Conservation (phyloP, 371 early-diverging fungal species). For the Mucor ambiguus region DNA sequence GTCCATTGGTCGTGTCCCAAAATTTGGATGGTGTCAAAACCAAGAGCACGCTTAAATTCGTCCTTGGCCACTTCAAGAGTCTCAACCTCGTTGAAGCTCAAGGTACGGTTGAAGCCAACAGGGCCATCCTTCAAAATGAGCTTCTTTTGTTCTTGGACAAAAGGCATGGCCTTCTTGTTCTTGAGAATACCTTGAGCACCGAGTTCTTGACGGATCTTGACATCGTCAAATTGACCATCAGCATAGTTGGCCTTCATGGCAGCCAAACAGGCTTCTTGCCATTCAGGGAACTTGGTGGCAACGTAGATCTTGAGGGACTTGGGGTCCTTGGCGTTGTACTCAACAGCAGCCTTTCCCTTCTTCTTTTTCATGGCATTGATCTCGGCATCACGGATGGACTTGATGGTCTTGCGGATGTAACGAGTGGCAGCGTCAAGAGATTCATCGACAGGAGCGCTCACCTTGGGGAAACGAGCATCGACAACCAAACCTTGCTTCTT, state of each 20-base stretch:
- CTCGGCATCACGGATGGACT: slow-evolving; percentile 84
- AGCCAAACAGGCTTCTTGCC: slow-evolving; percentile 85
- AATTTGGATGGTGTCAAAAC: slow-evolving; percentile 44
- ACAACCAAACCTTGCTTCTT: slow-evolving; percentile 76
- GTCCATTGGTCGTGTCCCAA: slow-evolving; percentile 51
- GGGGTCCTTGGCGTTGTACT: slow-evolving; percentile 66
- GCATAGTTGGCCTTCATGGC: slow-evolving; percentile 73
- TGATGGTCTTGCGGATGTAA: slow-evolving; percentile 79
- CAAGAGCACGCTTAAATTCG: slow-evolving; percentile 57
- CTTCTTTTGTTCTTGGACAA: slow-evolving; percentile 81
- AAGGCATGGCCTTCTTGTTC: slow-evolving; percentile 95
- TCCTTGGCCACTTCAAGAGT: slow-evolving; percentile 58
- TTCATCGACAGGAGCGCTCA: slow-evolving; percentile 62
- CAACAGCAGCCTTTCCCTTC: slow-evolving; percentile 55
- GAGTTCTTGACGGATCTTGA: slow-evolving; percentile 71
- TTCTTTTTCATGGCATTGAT: slow-evolving; percentile 79
- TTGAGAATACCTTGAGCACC: slow-evolving; percentile 77
- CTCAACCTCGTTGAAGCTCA: slow-evolving; percentile 79
- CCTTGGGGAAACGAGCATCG: slow-evolving; percentile 75
- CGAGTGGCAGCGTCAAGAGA: slow-evolving; percentile 73
- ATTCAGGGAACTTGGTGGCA: slow-evolving; percentile 87
- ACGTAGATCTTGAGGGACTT: slow-evolving; percentile 79
- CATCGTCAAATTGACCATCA: slow-evolving; percentile 69
- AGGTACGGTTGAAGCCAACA: slow-evolving; percentile 78
- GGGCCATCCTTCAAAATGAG: slow-evolving; percentile 68